A percentile compares a stretch with the other conserved stretches of the same genome.
These are phyloP conservation scores for Arachis stenosperma DNA, from an alignment of 306 rosid species.

Conservation along the genomic window DNA sequence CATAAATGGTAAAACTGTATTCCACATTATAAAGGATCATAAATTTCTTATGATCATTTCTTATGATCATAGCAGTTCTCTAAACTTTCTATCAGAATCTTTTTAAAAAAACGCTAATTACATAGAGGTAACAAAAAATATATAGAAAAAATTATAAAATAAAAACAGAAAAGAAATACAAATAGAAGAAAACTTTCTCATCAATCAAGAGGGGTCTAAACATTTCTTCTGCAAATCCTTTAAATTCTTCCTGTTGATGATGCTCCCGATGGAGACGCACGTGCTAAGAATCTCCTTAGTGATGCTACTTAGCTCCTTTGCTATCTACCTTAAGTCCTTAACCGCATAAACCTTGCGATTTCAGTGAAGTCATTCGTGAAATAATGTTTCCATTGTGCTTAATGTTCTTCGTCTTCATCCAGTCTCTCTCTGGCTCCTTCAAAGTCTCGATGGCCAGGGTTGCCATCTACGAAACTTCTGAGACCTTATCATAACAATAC, in stretches of 20 bases:
- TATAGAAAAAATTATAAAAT: neutral
- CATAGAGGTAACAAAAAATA: neutral
- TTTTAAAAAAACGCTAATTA: constrained; percentile 1
- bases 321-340: constrained; percentile 59
- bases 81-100: constrained; percentile 15
- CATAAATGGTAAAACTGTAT: neutral
- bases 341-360: constrained; percentile 70
- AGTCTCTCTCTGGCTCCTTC: constrained; percentile 81
- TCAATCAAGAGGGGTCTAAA: constrained; percentile 68
- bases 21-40: constrained; percentile 16
- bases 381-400: constrained; percentile 76
- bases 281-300: constrained; percentile 78
- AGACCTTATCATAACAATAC: constrained; percentile 79
- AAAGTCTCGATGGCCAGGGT: constrained; percentile 80
- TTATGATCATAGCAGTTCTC: constrained; percentile 23
- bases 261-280: constrained; percentile 81
- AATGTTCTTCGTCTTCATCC: constrained; percentile 75
- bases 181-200: constrained; percentile 1
- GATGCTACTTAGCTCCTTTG: constrained; percentile 66
- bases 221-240: constrained; percentile 83
- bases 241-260: constrained; percentile 73
- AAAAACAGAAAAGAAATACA: neutral
- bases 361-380: constrained; percentile 79
- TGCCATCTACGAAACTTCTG: constrained; percentile 80
- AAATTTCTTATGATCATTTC: no score